Evolutionary conservation across 2,329 filamentous ascomycete genomes (phyloP).

Genomic region (Cytospora paraplurivora): DNA sequence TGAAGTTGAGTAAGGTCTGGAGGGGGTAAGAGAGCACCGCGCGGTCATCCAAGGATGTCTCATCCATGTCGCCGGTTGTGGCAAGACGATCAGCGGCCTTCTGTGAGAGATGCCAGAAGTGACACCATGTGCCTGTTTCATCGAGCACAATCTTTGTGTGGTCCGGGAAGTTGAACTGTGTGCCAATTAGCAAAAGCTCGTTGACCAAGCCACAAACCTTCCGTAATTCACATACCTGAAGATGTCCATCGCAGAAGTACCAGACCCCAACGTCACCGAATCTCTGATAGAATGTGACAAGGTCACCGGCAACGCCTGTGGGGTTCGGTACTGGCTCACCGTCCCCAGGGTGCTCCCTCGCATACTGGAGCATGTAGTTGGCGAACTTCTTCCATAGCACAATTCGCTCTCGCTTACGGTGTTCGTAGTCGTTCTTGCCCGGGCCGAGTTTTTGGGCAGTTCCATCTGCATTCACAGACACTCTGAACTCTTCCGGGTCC

Average conservation of each 20-base stretch:
- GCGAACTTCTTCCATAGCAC: slow-evolving; percentile 74
- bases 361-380: slow-evolving; percentile 65
- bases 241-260: slow-evolving; percentile 78
- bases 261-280: slow-evolving; percentile 81
- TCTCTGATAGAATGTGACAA: slow-evolving; percentile 80
- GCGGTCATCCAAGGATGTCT: slow-evolving; percentile 70
- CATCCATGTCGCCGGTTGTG: slow-evolving; percentile 65
- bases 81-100: slow-evolving; percentile 68
- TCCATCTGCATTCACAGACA: slow-evolving; percentile 58
- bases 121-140: slow-evolving; percentile 71
- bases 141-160: slow-evolving; percentile 84
- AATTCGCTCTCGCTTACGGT: slow-evolving; percentile 66
- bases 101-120: slow-evolving; percentile 76
- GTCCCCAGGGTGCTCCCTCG: slow-evolving; percentile 25
- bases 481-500: slow-evolving; percentile 62
- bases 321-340: slow-evolving; percentile 35
- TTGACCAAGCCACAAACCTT: slow-evolving; percentile 30
- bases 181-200: not conserved
- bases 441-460: slow-evolving; percentile 61
- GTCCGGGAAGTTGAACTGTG: slow-evolving; percentile 81
- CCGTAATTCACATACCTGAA: slow-evolving; percentile 57
- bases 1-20: slow-evolving; percentile 72
- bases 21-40: slow-evolving; percentile 72
- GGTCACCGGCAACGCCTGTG: slow-evolving; percentile 51
- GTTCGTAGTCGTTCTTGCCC: slow-evolving; percentile 66